Base-by-base conservation (phyloP, 805 yeast genomes). In the Candida sphagnicola region DNA sequence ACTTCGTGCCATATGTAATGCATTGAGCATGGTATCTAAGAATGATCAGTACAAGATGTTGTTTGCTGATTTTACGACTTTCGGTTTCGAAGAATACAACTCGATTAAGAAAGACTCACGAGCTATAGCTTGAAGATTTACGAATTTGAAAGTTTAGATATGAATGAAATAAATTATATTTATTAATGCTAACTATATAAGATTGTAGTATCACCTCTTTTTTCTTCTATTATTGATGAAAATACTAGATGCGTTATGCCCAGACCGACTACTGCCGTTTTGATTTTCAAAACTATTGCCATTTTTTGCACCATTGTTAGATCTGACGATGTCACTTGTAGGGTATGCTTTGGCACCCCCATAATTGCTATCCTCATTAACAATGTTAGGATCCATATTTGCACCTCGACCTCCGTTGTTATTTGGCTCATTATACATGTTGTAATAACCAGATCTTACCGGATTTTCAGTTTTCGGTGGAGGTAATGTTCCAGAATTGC, bases 1-100 rank as follows among this genome's bases (percentile, higher is more conserved):
- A 35, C 43, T 48, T 6, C 39, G 41, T 15, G 61, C 61, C 1
- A 37, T 61, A 5, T 31, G 42, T 11, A 10, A 36, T 2, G 59
- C 48, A 3, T 34, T 44, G 13, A 29, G 34, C 6, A 33, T 45
- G 34, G 40, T 48, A 4, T 42, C 49, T 8, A 39, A 36, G 15
- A 31, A 28, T n/a, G 26, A 31, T 8, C 19, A 17, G 14, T 19
- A 35, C 29, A 23, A 18, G 11, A 10, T 19, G 8, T 10, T 33
- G 5, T 35, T 38, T 19, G 37, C 31, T 5, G 39, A 31, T 3
- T 41, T 47, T 21, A 31, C 35, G 33, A 13, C 19, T 2, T 15
- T 35, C 18, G 42, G 34, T 13, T 15, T 37, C 18, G 15, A 24
- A 13, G 23, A n/a, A 21, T 21, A 21, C 10, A 21, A 21, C 24